These are phyloP conservation scores for Cryptococcus floricola DNA, from an alignment of 1,284 basidiomycete genomes.

Conservation along the genomic window DNA sequence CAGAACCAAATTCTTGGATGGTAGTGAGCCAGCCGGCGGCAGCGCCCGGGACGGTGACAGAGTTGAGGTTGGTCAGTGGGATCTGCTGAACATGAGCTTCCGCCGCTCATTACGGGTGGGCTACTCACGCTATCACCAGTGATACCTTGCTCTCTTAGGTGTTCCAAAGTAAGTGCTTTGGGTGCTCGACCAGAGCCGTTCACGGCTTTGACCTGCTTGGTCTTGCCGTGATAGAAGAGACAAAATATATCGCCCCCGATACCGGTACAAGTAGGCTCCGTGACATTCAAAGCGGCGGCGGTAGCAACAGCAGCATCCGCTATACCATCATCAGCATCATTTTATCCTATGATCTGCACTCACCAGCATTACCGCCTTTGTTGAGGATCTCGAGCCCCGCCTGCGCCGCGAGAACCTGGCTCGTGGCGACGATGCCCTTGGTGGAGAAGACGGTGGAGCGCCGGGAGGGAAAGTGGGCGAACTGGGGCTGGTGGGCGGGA, in stretches of 20 bases:
- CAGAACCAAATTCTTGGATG: constrained; percentile 74
- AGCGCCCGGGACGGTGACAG: constrained; percentile 89
- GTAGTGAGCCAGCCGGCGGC: constrained; percentile 93
- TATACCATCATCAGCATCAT: constrained; percentile 18
- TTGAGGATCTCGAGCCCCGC: constrained; percentile 84
- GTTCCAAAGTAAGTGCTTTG: constrained; percentile 69
- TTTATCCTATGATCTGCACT: constrained; percentile 1
- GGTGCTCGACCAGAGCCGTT: constrained; percentile 71
- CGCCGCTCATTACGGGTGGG: not conserved
- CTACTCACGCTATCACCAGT: constrained; percentile 52
- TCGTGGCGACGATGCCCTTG: constrained; percentile 83
- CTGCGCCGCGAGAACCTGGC: constrained; percentile 82
- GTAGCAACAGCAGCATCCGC: constrained; percentile 73
- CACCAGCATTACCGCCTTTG: constrained; percentile 82
- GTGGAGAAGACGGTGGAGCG: constrained; percentile 48
- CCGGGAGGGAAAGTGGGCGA: constrained; percentile 42
- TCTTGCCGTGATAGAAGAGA: constrained; percentile 79
- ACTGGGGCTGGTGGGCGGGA: constrained; percentile 40
- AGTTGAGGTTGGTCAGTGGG: constrained; percentile 71
- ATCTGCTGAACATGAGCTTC: constrained; percentile 49
- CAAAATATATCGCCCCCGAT: constrained; percentile 70
- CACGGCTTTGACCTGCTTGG: constrained; percentile 63
- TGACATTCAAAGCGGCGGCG: constrained; percentile 80
- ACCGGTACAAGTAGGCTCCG: constrained; percentile 58
- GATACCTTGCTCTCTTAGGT: constrained; percentile 67